Conservation (phyloP, 192 early-diverging fungal genomes). For the Dimargaris verticillata region DNA sequence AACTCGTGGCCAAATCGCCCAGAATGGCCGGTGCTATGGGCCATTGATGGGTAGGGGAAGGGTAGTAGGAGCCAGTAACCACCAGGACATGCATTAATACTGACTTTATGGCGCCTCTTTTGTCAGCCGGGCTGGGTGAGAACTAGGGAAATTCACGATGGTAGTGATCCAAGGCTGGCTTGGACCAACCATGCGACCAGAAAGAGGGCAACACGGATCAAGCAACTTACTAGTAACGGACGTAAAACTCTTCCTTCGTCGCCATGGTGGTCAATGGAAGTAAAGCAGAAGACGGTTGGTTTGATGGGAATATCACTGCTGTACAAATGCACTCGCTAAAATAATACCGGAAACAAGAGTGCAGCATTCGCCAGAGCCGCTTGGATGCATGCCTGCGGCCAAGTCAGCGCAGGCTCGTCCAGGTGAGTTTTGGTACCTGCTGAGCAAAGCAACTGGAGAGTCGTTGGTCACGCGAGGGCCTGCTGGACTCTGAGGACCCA, state of each 20-base stretch:
- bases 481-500: too few species aligned
- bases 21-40: conserved; percentile 60
- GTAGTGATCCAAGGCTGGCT: neutral
- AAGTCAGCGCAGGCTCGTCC: too few species aligned
- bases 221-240: conserved; percentile 11
- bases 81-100: neutral
- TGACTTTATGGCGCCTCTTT: neutral
- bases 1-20: conserved; percentile 98
- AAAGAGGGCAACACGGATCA: neutral
- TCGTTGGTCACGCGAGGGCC: too few species aligned
- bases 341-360: too few species aligned
- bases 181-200: neutral
- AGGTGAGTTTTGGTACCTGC: too few species aligned
- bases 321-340: too few species aligned
- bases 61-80: neutral
- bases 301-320: too few species aligned
- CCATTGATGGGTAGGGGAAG: neutral
- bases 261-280: neutral
- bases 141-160: neutral
- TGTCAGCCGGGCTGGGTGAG: neutral
- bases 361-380: too few species aligned
- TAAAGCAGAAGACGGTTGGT: too few species aligned
- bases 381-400: too few species aligned
- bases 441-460: too few species aligned
- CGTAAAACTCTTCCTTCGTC: neutral